phyloP scores from a whole-genome alignment of 306 rosid species.

The Argentina anserina region DNA sequence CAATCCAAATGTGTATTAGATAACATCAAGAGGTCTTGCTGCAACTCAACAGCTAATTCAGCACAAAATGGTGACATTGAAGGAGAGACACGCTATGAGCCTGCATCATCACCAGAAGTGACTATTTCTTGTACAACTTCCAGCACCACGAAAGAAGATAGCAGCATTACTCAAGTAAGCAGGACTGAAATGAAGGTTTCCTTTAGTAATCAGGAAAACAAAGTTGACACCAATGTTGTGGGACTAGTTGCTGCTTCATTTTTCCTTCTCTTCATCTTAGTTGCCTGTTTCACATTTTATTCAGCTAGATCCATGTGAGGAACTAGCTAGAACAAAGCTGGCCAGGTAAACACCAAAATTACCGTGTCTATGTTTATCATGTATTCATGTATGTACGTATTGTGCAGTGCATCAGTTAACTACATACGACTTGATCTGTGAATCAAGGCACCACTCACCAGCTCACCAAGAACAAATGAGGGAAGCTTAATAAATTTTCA shows the following conservation, averaged over 20 bases:
- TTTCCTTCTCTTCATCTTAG: constrained; percentile 16
- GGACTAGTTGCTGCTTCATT: constrained; percentile 21
- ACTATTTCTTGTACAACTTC: not conserved
- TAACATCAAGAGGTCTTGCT: constrained; percentile 2
- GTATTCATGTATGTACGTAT: too few relatives aligned
- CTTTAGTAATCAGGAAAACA: not conserved
- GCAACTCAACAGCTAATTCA: constrained; percentile 7
- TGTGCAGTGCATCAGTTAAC: not conserved
- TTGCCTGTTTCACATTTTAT: not conserved
- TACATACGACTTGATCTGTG: not conserved
- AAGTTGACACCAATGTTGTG: constrained; percentile 9
- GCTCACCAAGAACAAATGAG: not conserved
- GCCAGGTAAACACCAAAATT: not conserved
- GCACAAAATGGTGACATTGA: not conserved
- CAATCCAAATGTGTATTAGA: constrained; percentile 8
- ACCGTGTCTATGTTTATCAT: not conserved
- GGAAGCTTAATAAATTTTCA: not conserved
- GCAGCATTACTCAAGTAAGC: not conserved
- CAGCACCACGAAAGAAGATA: not conserved
- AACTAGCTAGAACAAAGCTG: not conserved
- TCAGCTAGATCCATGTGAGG: not conserved
- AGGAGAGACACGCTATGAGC: constrained; percentile 10
- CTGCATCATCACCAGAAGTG: not conserved
- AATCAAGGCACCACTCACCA: not conserved
- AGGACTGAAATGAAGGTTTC: not conserved